Percentiles rank a stretch among this genome's conserved stretches.
These are phyloP conservation scores for Diaporthe helianthi DNA, from an alignment of 2,329 filamentous ascomycete species.

Conservation along the genomic window DNA sequence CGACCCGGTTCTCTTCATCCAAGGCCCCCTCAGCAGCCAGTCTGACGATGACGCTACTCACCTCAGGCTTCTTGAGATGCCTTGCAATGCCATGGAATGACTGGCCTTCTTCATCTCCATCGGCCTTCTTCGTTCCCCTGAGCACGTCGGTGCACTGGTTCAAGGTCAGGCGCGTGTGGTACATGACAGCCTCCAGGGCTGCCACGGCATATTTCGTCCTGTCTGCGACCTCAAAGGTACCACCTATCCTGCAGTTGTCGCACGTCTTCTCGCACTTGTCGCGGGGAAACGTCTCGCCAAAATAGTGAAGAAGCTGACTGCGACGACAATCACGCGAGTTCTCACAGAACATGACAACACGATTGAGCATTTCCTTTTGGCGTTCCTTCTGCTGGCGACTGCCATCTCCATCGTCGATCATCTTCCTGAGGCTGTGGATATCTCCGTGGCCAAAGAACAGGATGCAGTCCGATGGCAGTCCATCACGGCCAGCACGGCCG, in stretches of 20 bases:
- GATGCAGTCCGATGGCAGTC: constrained; percentile 85
- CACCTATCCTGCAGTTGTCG: constrained; percentile 85
- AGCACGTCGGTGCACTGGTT: constrained; percentile 86
- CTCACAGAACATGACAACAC: constrained; percentile 87
- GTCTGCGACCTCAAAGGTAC: constrained; percentile 75
- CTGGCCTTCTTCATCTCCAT: constrained; percentile 57
- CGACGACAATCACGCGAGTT: constrained; percentile 88
- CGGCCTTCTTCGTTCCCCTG: constrained; percentile 70
- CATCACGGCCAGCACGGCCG: constrained; percentile 91
- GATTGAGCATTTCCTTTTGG: constrained; percentile 83
- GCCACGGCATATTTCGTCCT: constrained; percentile 77
- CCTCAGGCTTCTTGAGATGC: constrained; percentile 74
- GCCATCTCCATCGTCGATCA: constrained; percentile 85
- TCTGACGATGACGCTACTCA: constrained; percentile 83
- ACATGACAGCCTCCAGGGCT: constrained; percentile 72
- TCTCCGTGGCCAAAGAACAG: constrained; percentile 88
- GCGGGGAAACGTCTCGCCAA: constrained; percentile 81
- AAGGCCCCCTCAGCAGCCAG: constrained; percentile 78
- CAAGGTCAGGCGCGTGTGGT: constrained; percentile 70
- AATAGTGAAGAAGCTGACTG: constrained; percentile 90
- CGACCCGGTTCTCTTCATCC: constrained; percentile 68
- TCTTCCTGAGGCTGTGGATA: constrained; percentile 72
- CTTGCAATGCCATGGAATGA: constrained; percentile 71
- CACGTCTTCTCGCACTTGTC: constrained; percentile 77
- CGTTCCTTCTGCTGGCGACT: constrained; percentile 80